Conservation (phyloP, 2,329 filamentous ascomycete species). For the Phoma sp. region DNA sequence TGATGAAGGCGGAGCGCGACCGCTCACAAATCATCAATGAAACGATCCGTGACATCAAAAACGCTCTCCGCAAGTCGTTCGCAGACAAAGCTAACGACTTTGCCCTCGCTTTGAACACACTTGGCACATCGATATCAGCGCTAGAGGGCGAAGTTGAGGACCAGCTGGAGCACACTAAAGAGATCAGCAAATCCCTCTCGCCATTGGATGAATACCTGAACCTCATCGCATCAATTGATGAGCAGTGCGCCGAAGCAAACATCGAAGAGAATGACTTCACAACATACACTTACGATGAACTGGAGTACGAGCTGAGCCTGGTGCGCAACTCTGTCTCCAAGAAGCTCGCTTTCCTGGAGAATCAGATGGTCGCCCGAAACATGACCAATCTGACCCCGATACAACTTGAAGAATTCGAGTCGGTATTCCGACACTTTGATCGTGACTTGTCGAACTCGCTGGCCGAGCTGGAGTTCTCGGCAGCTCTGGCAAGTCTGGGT, state of each 20-base stretch:
- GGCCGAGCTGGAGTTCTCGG: constrained; percentile 93
- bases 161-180: constrained; percentile 84
- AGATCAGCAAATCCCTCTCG: constrained; percentile 81
- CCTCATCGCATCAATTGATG: constrained; percentile 83
- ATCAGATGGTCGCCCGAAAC: constrained; percentile 96
- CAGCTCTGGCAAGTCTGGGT: constrained; percentile 90
- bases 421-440: constrained; percentile 97
- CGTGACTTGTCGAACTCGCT: constrained; percentile 89
- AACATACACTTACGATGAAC: constrained; percentile 97
- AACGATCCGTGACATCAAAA: constrained; percentile 98
- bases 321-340: constrained; percentile 93
- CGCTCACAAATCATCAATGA: constrained; percentile 96
- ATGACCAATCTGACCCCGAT: constrained; percentile 99
- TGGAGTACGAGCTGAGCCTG: constrained; percentile 89
- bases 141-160: constrained; percentile 97
- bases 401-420: constrained; percentile 97
- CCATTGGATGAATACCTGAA: constrained; percentile 91
- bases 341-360: constrained; percentile 95
- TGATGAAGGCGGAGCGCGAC: constrained; percentile 84
- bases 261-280: constrained; percentile 99
- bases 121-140: constrained; percentile 94
- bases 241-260: constrained; percentile 92
- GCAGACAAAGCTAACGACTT: constrained; percentile 99
- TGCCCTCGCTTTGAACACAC: constrained; percentile 90
- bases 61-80: constrained; percentile 87